These are phyloP conservation scores for Yamadazyma takamatsuzukensis DNA, from an alignment of 805 yeast genomes.

Conservation along the genomic window DNA sequence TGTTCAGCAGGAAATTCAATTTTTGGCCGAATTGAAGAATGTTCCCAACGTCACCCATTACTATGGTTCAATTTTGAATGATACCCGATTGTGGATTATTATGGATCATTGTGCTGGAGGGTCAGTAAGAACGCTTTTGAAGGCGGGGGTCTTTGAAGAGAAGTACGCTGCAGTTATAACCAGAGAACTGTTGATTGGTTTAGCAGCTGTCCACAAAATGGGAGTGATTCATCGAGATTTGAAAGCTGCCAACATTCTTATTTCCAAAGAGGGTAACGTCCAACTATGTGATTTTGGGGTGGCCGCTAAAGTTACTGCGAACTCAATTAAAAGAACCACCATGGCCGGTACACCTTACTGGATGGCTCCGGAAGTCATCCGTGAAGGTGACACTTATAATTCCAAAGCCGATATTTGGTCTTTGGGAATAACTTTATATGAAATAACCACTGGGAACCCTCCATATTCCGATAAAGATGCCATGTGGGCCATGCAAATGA, in stretches of 20 bases:
- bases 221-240: constrained; percentile 96
- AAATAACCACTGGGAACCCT: constrained; percentile 95
- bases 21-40: constrained; percentile 74
- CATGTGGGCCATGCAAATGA: constrained; percentile 88
- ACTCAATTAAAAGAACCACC: constrained; percentile 77
- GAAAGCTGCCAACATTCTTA: constrained; percentile 92
- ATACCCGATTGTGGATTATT: constrained; percentile 92
- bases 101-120: constrained; percentile 99
- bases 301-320: constrained; percentile 84
- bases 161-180: constrained; percentile 76
- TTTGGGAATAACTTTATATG: constrained; percentile 88
- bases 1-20: constrained; percentile 89
- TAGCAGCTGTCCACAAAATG: constrained; percentile 76
- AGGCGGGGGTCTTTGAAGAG: constrained; percentile 88
- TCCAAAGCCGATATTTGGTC: constrained; percentile 97
- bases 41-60: constrained; percentile 93
- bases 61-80: constrained; percentile 82
- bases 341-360: constrained; percentile 97
- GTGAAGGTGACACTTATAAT: constrained; percentile 86
- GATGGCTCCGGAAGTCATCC: constrained; percentile 99
- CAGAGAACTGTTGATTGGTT: constrained; percentile 75
- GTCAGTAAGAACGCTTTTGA: constrained; percentile 75
- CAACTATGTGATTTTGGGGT: constrained; percentile 97
- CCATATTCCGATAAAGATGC: constrained; percentile 97
- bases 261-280: constrained; percentile 84